Base-by-base conservation (phyloP, 1,139 yeast genomes). In the Arxiozyma slooffiae region DNA sequence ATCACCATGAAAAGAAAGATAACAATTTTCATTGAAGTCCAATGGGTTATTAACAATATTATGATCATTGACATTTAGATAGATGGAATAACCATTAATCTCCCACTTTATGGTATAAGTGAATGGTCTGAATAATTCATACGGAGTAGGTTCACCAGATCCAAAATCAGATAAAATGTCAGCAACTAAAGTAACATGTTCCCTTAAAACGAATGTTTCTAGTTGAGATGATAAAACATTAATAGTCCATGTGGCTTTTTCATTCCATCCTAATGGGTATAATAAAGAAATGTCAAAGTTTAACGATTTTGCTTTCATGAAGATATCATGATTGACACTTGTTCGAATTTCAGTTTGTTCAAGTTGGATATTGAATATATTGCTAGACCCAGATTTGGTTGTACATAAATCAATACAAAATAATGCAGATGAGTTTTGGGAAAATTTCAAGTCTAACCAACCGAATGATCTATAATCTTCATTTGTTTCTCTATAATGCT, bases 31-130 rank as follows among this genome's bases (percentile, higher is more conserved):
- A 49, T 77, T 79, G 60, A 85, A 81, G 63, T 89, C 96, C 44
- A 89, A 70, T 0, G 97, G 96, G 59, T 88, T 86, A 64, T 88
- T 85, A 60, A 92, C 83, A 60, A 92, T 86, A 61, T 92, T 92
- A 41, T 80, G 78, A 60, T 89, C 96, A 63, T 92, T 92, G 26
- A 88, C 84, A 63, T 89, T 90, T 53, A 90, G 68, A 62, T 71
- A 85, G 9, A 90, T 66, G 42, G 79, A 76, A 60, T 83, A n/a
- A n/a, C 79, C 74, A 14, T 70, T 59, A 38, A 77, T 60, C 5
- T 72, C 68, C 95, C 96, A 85, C 38, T 74, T 71, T 34, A 88
- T 58, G 1, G 67, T 63, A 62, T 88, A 88, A 4, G 72, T 67
- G 53, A 81, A 81, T 0, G 95, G 94, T 30, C 92, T 73, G 63